These are phyloP conservation scores for Boletus holoroseus DNA, from an alignment of 1,284 basidiomycete genomes.

Conservation along the genomic window DNA sequence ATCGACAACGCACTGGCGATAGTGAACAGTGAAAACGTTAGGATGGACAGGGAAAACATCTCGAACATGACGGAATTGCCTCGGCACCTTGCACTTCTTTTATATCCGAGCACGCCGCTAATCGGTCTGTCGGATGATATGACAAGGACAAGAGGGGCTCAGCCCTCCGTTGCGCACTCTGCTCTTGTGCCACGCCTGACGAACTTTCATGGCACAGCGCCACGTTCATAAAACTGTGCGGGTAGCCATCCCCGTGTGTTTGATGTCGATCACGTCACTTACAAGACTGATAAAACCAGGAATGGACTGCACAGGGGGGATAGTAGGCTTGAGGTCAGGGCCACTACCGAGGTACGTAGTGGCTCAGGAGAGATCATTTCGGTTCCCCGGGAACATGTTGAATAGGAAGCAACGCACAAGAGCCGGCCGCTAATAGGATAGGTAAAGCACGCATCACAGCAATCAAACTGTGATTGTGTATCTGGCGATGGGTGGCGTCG, in stretches of 20 bases:
- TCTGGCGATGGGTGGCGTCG: too few relatives aligned
- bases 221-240: neutral
- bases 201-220: neutral
- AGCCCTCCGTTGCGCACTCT: neutral
- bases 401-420: too few relatives aligned
- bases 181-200: neutral
- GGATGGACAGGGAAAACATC: slow-evolving; percentile 9
- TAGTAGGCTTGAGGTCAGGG: neutral
- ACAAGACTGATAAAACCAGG: neutral
- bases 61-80: too few relatives aligned
- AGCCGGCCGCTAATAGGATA: too few relatives aligned
- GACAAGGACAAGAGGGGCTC: neutral
- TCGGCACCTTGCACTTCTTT: neutral
- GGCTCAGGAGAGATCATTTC: neutral
- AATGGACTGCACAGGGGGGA: neutral
- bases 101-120: slow-evolving; percentile 10
- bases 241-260: neutral
- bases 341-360: neutral
- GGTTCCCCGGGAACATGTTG: too few relatives aligned
- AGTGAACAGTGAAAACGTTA: slow-evolving; percentile 12
- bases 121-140: neutral
- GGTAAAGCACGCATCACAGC: too few relatives aligned
- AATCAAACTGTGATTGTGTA: neutral
- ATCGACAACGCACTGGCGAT: slow-evolving; percentile 5
- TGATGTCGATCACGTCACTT: neutral